These are phyloP conservation scores for Leonotis leonurus DNA, from an alignment of 257 asterid genomes.

Conservation along the genomic window DNA sequence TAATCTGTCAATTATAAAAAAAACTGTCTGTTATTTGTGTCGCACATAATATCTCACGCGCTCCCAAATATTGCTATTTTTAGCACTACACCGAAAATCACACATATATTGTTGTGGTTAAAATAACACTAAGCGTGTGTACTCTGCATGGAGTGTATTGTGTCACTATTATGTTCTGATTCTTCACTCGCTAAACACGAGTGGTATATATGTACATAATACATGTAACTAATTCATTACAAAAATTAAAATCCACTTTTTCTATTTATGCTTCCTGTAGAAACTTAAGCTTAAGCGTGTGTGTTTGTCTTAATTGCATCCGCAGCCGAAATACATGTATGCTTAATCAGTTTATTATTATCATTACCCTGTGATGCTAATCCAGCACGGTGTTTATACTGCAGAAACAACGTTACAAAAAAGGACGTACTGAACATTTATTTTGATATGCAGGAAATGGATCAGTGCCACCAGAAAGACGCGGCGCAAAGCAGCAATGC, in stretches of 20 bases:
- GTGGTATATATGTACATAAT: not conserved
- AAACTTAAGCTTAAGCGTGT: not conserved
- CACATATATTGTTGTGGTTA: not conserved
- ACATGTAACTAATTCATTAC: no score
- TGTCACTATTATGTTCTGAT: no score
- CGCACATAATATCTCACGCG: constrained; percentile 26
- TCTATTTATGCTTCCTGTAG: no score
- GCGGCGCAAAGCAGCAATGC: constrained; percentile 24
- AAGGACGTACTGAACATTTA: constrained; percentile 5
- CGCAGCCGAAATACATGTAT: constrained; percentile 8
- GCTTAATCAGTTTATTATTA: constrained; percentile 1
- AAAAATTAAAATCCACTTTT: no score
- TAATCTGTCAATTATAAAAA: constrained; percentile 19
- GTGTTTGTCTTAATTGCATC: no score
- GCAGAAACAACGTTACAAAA: constrained; percentile 11
- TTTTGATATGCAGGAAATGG: constrained; percentile 27
- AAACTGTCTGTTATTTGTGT: constrained; percentile 25
- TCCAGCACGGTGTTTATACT: not conserved
- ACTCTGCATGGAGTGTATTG: not conserved
- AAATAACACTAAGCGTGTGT: not conserved
- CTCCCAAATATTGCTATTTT: not conserved
- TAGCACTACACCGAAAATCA: no score
- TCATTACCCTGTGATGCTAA: not conserved
- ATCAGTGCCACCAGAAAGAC: constrained; percentile 21
- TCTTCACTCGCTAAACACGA: no score